These are phyloP conservation scores for Acrodontium crateriforme DNA, from an alignment of 2,329 filamentous ascomycete species.

Conservation along the genomic window DNA sequence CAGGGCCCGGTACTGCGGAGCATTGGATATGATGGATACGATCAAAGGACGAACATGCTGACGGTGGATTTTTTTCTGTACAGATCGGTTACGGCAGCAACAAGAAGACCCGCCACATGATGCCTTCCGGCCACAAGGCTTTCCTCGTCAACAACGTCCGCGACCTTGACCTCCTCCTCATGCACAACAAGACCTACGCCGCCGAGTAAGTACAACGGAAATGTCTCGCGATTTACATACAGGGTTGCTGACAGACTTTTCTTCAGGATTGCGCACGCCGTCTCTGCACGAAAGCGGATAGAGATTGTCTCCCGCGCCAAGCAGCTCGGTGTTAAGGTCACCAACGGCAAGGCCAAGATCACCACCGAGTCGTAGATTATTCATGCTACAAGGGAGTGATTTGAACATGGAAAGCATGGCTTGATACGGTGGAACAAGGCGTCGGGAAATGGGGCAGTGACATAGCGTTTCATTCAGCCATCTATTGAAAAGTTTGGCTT, in stretches of 20 bases:
- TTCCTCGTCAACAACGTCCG: slow-evolving; percentile 97
- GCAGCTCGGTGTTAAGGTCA: slow-evolving; percentile 98
- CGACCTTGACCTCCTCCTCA: slow-evolving; percentile 94
- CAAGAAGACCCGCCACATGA: slow-evolving; percentile 99
- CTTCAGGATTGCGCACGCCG: slow-evolving; percentile 83
- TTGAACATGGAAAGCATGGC: neutral
- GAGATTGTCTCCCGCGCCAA: slow-evolving; percentile 96
- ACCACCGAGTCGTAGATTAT: slow-evolving; percentile 63
- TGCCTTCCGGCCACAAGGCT: slow-evolving; percentile 97
- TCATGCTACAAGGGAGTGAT: neutral
- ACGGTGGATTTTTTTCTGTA: slow-evolving; percentile 6
- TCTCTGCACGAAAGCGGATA: slow-evolving; percentile 97
- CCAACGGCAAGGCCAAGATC: slow-evolving; percentile 97
- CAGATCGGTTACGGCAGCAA: slow-evolving; percentile 98
- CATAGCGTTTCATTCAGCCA: slow-evolving; percentile 1
- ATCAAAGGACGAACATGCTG: slow-evolving; percentile 2
- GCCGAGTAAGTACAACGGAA: slow-evolving; percentile 63
- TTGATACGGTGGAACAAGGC: slow-evolving; percentile 3
- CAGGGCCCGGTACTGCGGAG: neutral
- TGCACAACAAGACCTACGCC: slow-evolving; percentile 99
- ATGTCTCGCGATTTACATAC: slow-evolving; percentile 8
- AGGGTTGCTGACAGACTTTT: slow-evolving; percentile 22
- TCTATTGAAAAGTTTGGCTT: slow-evolving; percentile 3
- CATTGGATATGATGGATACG: neutral
- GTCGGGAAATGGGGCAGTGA: slow-evolving; percentile 1